These are phyloP conservation scores for Aspergillus sojae DNA, from an alignment of 2,329 filamentous ascomycete species.

Conservation along the genomic window DNA sequence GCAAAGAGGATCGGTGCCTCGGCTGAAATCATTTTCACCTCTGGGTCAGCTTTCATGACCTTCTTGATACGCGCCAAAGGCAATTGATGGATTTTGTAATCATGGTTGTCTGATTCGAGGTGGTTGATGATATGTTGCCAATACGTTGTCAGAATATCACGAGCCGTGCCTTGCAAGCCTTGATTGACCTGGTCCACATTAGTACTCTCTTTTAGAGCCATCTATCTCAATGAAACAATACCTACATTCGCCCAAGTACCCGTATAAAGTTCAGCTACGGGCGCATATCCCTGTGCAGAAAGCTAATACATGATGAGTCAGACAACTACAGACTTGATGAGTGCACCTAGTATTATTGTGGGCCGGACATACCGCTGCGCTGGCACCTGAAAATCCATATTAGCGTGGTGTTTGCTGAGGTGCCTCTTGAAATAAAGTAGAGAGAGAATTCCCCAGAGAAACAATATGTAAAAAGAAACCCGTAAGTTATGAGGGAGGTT, in stretches of 20 bases:
- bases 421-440: background rate
- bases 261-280: slow-evolving; percentile 87
- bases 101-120: slow-evolving; percentile 90
- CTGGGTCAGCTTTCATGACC: slow-evolving; percentile 98
- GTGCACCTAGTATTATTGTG: background rate
- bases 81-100: slow-evolving; percentile 97
- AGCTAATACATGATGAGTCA: slow-evolving; percentile 58
- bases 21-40: slow-evolving; percentile 99
- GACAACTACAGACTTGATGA: slow-evolving; percentile 6
- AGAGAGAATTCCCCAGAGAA: background rate
- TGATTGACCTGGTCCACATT: slow-evolving; percentile 74
- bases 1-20: slow-evolving; percentile 97
- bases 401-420: slow-evolving; percentile 1
- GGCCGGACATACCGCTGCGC: slow-evolving; percentile 60
- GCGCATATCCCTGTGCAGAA: slow-evolving; percentile 82
- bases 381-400: slow-evolving; percentile 58
- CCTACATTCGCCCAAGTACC: slow-evolving; percentile 93
- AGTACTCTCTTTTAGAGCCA: slow-evolving; percentile 24
- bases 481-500: slow-evolving; percentile 26
- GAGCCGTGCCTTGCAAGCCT: slow-evolving; percentile 87
- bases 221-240: slow-evolving; percentile 15
- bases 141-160: slow-evolving; percentile 97
- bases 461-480: too few species aligned
- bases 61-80: slow-evolving; percentile 99
- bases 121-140: slow-evolving; percentile 99